Base-by-base conservation (phyloP, 2,329 filamentous ascomycete genomes). In the Colletotrichum cordylinicola region DNA sequence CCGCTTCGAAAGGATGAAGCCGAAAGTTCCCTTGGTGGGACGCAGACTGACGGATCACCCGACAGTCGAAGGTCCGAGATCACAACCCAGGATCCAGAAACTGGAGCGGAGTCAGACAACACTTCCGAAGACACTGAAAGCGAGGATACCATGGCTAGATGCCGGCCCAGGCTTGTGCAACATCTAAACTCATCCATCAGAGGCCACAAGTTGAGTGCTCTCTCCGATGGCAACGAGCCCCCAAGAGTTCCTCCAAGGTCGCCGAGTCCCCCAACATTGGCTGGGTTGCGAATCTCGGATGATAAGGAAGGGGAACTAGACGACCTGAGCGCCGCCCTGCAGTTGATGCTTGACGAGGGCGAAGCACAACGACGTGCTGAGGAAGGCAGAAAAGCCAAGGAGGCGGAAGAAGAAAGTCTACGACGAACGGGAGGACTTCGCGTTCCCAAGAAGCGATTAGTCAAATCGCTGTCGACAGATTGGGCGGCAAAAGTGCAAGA, bases 281-380 rank as follows among this genome's bases (percentile, higher is more conserved):
- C 55, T 24, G 66, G 66, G 12, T 43, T 77, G 21, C 52, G 52
- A 29, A 78, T 78, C 15, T 77, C 72, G 27, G 77, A 76, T 35
- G 77, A 76, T 18, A 77, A 75, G 24, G 72, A 78, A 33, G 72
- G 60, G 16, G 75, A 75, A 29, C 55, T 78, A 16, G 77, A 75
- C n/a, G 77, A 78, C 18, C 31, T 77, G 10, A 70, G 72, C n/a
- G 69, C 67, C n/a, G 67, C 66, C n/a, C 21, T 77, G 27, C 66
- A 75, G 33, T 56, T 72, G 12, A 61, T 76, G 21, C 61, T 76
- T 18, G 76, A 77, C 16, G 74, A 66, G 31, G 67, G 67, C 37
- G 61, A 76, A 33, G 71, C 71, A n/a, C 74, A 33, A 15, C 66
- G 66, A 55, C 69, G 72, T 67, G 71, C 67, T 21, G 74, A 77